Evolutionary conservation across 1,139 yeast species (phyloP), one percentile per base, ranked within the genome.

Genomic region (Suhomyces terraborum): DNA sequence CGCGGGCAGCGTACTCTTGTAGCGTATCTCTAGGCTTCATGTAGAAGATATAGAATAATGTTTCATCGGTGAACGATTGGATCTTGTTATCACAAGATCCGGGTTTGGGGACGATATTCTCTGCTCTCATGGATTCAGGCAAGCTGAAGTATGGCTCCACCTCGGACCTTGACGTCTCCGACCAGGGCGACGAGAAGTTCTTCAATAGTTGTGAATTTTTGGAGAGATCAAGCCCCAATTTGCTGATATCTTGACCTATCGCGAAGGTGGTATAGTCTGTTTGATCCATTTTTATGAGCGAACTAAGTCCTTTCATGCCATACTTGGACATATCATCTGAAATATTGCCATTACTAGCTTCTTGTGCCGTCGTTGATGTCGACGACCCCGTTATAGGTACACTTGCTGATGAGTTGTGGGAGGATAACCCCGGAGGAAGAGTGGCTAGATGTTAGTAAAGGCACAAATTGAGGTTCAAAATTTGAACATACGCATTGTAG

Each of bases 1-100:
- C 98, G 45, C 93, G 75, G 1, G 98, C 95, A 3, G 96, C 95
- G 44, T 88, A 77, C 61, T 94, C 98, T 62, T 94, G 99, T 62
- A 93, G 71, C 4, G 89, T 82, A 58, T 94, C 97, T 45, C 93
- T 80, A 6, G 98, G 96, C 71, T 84, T 88, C 55, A 95, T 87
- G 66, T 94, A 94, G 61, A 94, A 94, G 23, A 94, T 84, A 64
- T 86, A 93, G 61, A 94, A 94, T 39, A 94, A 71, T 1, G 98
- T 93, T 56, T 93, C 98, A 56, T 93, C 98, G 32, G 88, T 83
- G 53, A 93, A 85, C 33, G 82, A 74, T 41, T 80, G 80, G 41
- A 93, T 78, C 58, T 88, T 83, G 41, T 79, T 79, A 56, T 86
- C 95, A 67, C 49, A 77, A 3, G 71, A 69, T 7, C 59, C 63